A percentile compares a stretch with the other conserved stretches of the same genome.
Conservation (phyloP, 805 yeast genomes). For the Starmerella stigmatis region DNA sequence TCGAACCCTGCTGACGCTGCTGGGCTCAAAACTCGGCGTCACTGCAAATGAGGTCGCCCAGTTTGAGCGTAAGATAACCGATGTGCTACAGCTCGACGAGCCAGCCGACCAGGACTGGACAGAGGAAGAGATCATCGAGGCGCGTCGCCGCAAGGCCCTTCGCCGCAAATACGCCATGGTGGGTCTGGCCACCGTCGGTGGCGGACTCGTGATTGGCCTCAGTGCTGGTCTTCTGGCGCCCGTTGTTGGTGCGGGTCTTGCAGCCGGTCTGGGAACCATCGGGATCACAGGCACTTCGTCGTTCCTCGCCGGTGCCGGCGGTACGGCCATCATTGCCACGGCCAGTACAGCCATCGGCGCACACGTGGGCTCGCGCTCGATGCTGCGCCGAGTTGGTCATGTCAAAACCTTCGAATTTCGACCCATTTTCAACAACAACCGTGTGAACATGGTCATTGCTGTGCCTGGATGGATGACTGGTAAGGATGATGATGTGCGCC, state of each 20-base stretch:
- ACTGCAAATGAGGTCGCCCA: constrained; percentile 62
- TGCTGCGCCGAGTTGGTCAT: constrained; percentile 76
- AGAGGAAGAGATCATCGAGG: constrained; percentile 55
- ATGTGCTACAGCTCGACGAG: constrained; percentile 80
- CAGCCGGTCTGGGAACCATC: constrained; percentile 90
- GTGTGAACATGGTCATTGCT: constrained; percentile 77
- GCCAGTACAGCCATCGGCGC: constrained; percentile 90
- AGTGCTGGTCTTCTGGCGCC: constrained; percentile 96
- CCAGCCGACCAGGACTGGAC: constrained; percentile 69
- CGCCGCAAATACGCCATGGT: constrained; percentile 69
- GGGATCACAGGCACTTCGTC: constrained; percentile 92
- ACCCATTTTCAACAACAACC: constrained; percentile 81
- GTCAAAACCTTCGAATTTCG: constrained; percentile 89
- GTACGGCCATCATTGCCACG: constrained; percentile 86
- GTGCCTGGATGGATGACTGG: constrained; percentile 98
- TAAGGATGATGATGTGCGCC: constrained; percentile 84
- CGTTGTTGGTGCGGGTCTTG: constrained; percentile 95
- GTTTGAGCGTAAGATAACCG: constrained; percentile 84
- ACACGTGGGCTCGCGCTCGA: constrained; percentile 73
- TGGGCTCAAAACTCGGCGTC: constrained; percentile 54
- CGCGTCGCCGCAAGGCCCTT: constrained; percentile 55
- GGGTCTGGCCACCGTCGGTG: constrained; percentile 93
- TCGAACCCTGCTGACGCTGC: constrained; percentile 58
- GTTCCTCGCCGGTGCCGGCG: constrained; percentile 92
- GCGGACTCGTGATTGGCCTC: constrained; percentile 84